A percentile compares a stretch with the other conserved stretches of the same genome.
Evolutionary conservation across 2,329 filamentous ascomycete species (phyloP).

Genomic region (Arthrobotrys iridis): DNA sequence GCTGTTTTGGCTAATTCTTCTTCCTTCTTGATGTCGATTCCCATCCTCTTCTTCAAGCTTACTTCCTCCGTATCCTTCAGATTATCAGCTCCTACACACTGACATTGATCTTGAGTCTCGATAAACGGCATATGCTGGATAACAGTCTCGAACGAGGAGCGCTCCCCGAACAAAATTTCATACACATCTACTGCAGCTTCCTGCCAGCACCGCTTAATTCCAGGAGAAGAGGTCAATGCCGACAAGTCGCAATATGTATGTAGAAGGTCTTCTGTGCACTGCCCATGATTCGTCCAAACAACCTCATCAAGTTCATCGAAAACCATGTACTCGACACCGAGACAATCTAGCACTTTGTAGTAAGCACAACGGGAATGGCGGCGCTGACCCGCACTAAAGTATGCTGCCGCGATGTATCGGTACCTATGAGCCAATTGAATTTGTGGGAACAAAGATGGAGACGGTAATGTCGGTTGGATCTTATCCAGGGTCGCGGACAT

Average conservation of each 20-base stretch:
- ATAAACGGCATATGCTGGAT: constrained; percentile 10
- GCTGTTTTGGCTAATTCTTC: background rate
- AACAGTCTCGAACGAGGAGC: background rate
- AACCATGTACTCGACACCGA: constrained; percentile 32
- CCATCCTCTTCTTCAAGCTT: constrained; percentile 15
- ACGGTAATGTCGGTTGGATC: constrained; percentile 3
- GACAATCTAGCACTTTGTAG: constrained; percentile 42
- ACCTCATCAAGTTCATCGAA: constrained; percentile 19
- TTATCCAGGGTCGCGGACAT: constrained; percentile 17
- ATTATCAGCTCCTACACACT: constrained; percentile 31
- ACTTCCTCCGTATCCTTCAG: background rate
- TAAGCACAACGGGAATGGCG: constrained; percentile 39
- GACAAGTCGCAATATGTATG: constrained; percentile 39
- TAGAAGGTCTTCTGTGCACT: constrained; percentile 37
- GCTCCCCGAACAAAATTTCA: constrained; percentile 42
- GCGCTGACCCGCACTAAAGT: constrained; percentile 30
- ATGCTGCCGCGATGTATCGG: constrained; percentile 34
- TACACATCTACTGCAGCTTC: constrained; percentile 20
- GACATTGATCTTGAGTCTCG: constrained; percentile 27
- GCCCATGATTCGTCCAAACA: constrained; percentile 21
- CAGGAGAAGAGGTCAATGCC: constrained; percentile 1
- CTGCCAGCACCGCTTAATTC: constrained; percentile 34
- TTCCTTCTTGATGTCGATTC: background rate
- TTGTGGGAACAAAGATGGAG: constrained; percentile 15
- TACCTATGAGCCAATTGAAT: constrained; percentile 37